These are phyloP conservation scores for Madurella mycetomatis DNA, from an alignment of 2,329 filamentous ascomycete species.

Conservation along the genomic window DNA sequence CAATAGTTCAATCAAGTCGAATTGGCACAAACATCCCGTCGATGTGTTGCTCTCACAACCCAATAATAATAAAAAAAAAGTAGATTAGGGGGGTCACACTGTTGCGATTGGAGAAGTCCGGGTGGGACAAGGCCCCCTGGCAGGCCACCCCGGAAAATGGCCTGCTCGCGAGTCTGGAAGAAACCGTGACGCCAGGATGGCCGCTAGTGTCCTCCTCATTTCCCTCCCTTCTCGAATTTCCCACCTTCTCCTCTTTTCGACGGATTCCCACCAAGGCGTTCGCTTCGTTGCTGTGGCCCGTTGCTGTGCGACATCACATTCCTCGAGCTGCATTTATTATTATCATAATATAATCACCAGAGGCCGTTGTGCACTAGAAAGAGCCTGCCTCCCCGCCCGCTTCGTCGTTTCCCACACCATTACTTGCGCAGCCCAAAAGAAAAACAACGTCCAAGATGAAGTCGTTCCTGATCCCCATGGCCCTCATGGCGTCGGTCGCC, in stretches of 20 bases:
- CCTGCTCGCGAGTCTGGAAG: neutral
- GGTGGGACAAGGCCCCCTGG: neutral
- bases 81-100: no score
- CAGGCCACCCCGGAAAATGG: no score
- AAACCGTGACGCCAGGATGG: neutral
- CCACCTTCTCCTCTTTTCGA: neutral
- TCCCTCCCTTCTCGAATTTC: neutral
- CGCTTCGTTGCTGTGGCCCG: constrained; percentile 6
- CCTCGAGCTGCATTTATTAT: neutral
- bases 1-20: no score
- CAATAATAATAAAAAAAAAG: no score
- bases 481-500: constrained; percentile 36
- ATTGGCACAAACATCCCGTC: no score
- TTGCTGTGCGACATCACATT: constrained; percentile 18
- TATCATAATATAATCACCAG: neutral
- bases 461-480: constrained; percentile 38
- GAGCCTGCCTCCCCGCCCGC: neutral
- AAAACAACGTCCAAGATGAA: constrained; percentile 36
- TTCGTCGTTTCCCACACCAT: neutral
- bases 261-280: neutral
- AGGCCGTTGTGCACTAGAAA: neutral
- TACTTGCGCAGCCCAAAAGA: neutral
- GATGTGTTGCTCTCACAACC: no score
- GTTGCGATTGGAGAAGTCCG: neutral
- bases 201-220: neutral